phyloP scores from a whole-genome alignment of 345 rosid genomes.

The Atalantia buxifolia region DNA sequence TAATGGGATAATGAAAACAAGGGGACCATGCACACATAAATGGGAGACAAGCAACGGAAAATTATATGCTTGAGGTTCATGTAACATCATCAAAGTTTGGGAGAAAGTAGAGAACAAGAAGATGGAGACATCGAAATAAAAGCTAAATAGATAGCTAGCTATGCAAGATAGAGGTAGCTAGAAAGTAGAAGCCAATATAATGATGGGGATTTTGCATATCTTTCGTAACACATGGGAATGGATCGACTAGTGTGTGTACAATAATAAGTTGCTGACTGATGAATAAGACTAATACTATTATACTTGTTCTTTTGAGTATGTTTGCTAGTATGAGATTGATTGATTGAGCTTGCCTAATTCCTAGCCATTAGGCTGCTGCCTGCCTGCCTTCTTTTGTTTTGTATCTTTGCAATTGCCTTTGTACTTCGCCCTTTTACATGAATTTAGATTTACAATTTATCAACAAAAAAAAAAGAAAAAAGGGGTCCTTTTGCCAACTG shows the following conservation, averaged over 20 bases:
- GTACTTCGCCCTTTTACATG: not conserved
- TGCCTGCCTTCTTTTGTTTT: too few relatives aligned
- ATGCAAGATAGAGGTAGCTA: too few relatives aligned
- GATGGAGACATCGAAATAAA: conserved; percentile 22
- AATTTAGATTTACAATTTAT: not conserved
- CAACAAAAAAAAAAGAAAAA: too few relatives aligned
- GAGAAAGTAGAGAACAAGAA: conserved; percentile 25
- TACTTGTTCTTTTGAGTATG: conserved; percentile 4
- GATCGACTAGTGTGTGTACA: not conserved
- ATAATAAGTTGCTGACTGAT: not conserved
- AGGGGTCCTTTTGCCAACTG: not conserved
- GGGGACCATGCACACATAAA: not conserved
- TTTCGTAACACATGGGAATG: not conserved
- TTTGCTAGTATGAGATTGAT: not conserved
- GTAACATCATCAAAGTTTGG: not conserved
- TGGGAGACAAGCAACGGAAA: conserved; percentile 12
- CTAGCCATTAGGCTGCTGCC: not conserved
- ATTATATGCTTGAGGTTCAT: not conserved
- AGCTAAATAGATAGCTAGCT: not conserved
- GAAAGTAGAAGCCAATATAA: not conserved
- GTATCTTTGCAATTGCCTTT: too few relatives aligned
- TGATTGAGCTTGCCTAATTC: not conserved
- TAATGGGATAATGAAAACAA: not conserved
- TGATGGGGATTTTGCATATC: not conserved
- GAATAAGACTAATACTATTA: not conserved